Evolutionary conservation across 2,329 filamentous ascomycete genomes (phyloP), one percentile per base, ranked within the genome.

Genomic region (Arthrobotrys megalospora): DNA sequence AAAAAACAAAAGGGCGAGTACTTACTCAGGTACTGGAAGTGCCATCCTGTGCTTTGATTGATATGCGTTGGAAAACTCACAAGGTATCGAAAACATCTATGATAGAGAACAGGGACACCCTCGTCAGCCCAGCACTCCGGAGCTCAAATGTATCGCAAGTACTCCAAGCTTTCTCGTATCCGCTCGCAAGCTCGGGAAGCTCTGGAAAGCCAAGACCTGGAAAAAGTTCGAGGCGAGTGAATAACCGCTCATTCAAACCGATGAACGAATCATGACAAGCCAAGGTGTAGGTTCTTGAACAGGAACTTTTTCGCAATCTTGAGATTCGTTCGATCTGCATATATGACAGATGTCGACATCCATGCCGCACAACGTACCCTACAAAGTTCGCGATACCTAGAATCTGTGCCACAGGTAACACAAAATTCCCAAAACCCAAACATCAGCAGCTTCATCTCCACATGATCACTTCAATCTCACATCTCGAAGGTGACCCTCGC

Each of bases 1-100:
- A 64, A 41, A 68, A 62, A 43, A 63, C 63, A 16, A 36, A 36
- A 24, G 36, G 43, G 38, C 21, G 45, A 36, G 36, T 62, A 77
- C 73, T 21, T 77, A 71, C 73, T 77, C 60, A 77, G 73, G 66
- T 71, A 77, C 67, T 77, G 73, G 47, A 77, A 77, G 32, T 77
- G 73, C 73, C 73, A 77, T 58, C 73, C 73, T 19, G 66, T 77
- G 52, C 73, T 77, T n/a, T 60, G 66, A 52, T 77, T 77, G 73
- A 77, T 77, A 32, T 77, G 73, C 34, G 73, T 77, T 53, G 73
- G 73, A 43, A 66, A 71, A 34, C 36, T 45, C 34, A 62, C 41
- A 7, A 77, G 50, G 64, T 77, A 67, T 62, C 58, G 38, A 55
- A 66, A 77, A 28, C 73, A 77, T 34, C 73, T 77, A 65, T 10